Evolutionary conservation across 495 filamentous ascomycete genomes (phyloP), one percentile per base, ranked within the genome.

Genomic region (Hypoxylon trugodes): DNA sequence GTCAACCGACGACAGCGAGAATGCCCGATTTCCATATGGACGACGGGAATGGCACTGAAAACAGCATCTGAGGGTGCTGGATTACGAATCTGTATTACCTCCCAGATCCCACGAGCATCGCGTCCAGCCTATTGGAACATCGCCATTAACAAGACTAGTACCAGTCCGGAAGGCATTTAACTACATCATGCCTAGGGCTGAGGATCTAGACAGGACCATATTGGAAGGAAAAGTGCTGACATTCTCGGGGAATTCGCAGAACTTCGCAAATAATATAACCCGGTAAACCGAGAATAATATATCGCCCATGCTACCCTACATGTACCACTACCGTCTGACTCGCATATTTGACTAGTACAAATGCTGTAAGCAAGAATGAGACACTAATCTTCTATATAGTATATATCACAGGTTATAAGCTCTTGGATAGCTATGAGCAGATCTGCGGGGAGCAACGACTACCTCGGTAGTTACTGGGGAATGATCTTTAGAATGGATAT

Each of bases 121-220:
- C 12, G 19, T 35, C 8, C 35, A 46, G 21, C 28, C 46, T 51
- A 51, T 59, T 18, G 37, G 45, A 60, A 22, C 10, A 13, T 15
- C 12, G 40, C 48, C 25, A 52, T 21, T 36, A 13, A 35, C 10
- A 2, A 28, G 19, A 40, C 57, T 52, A 60, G 47, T 51, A 33
- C 33, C 5, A 54, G 33, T 32, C 3, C 40, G 49, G 48, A 47
- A 54, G 41, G 58, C 16, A 32, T 47, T 13, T 19, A 49, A n/a
- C 18, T 42, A 18, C 22, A 42, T 35, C 18, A 41, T 41, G 0
- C 16, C n/a, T 38, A 41, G 33, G 25, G 25, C 33, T 26, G 48
- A 48, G 33, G n/a, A 28, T 38, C 47, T 32, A 30, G 26, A 10
- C 30, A 35, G 24, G 32, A 22, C 25, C 45, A 41, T 50, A 22